Conservation (phyloP, 1,139 yeast genomes). For the Suhomyces choctaworum region DNA sequence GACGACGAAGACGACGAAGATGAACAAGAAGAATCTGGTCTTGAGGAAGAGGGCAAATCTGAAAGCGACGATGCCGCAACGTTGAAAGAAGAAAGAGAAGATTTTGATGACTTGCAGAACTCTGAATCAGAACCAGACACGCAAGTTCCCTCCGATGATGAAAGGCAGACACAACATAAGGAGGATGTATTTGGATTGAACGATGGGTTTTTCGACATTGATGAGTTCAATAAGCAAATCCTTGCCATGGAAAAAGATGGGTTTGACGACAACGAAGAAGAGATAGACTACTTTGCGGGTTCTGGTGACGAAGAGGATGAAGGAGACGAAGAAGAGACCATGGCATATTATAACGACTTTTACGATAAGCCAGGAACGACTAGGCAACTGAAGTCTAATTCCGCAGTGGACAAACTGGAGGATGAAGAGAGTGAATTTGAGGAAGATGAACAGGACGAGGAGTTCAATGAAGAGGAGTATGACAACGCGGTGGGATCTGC, state of each 20-base stretch:
- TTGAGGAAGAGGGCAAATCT: conserved; percentile 23
- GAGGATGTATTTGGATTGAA: conserved; percentile 69
- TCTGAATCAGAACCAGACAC: conserved; percentile 20
- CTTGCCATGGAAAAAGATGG: conserved; percentile 63
- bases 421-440: conserved; percentile 33
- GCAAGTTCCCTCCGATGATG: conserved; percentile 15
- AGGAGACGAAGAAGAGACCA: conserved; percentile 58
- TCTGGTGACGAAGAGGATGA: conserved; percentile 59
- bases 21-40: conserved; percentile 21
- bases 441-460: conserved; percentile 38
- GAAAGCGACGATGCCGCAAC: conserved; percentile 20
- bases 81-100: conserved; percentile 17
- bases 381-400: conserved; percentile 17
- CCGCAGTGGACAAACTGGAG: conserved; percentile 12
- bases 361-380: conserved; percentile 55
- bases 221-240: conserved; percentile 80
- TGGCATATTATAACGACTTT: conserved; percentile 72
- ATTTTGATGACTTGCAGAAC: conserved; percentile 19
- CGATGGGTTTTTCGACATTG: conserved; percentile 83
- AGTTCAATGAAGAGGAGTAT: conserved; percentile 46
- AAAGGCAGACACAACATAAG: conserved; percentile 14
- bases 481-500: conserved; percentile 58
- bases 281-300: conserved; percentile 62
- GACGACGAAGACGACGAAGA: conserved; percentile 18
- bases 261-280: conserved; percentile 43